Percentiles rank a stretch among this genome's conserved stretches.
These are phyloP conservation scores for Vanrija pseudolonga DNA, from an alignment of 1,284 basidiomycete species.

Conservation along the genomic window DNA sequence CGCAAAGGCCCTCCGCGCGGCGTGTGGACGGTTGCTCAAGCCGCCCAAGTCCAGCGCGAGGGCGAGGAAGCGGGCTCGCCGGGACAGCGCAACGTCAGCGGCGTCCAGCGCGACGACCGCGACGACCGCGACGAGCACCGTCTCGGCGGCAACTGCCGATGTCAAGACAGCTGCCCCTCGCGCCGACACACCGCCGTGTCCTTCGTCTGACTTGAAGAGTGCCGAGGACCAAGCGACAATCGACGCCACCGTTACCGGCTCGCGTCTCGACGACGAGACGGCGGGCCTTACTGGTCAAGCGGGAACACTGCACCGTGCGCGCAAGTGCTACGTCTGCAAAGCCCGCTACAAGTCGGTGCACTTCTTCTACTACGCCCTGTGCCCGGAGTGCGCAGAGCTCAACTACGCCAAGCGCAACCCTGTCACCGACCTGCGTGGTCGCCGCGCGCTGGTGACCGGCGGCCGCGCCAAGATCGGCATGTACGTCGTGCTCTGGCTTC, in stretches of 20 bases:
- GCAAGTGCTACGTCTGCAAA: neutral
- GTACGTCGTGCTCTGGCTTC: neutral
- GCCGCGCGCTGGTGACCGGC: neutral
- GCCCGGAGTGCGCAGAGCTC: neutral
- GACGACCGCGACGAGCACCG: no score
- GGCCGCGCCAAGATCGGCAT: slow-evolving; percentile 1
- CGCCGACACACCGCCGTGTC: no score
- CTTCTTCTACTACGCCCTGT: neutral
- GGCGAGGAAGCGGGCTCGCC: no score
- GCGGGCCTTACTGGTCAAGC: neutral
- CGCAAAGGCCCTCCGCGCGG: no score
- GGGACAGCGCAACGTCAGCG: no score
- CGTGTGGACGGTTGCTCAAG: no score
- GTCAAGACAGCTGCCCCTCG: no score
- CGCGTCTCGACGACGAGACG: neutral
- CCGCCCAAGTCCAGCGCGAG: no score
- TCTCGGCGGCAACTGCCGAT: no score
- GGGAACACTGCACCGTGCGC: neutral
- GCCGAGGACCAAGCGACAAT: neutral
- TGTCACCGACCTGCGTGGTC: neutral
- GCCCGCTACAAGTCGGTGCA: neutral
- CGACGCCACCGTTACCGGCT: neutral
- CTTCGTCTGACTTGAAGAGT: no score
- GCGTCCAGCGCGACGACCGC: no score
- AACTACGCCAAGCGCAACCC: neutral